Conservation (phyloP, 257 asterid genomes). For the Solanum pimpinellifolium region DNA sequence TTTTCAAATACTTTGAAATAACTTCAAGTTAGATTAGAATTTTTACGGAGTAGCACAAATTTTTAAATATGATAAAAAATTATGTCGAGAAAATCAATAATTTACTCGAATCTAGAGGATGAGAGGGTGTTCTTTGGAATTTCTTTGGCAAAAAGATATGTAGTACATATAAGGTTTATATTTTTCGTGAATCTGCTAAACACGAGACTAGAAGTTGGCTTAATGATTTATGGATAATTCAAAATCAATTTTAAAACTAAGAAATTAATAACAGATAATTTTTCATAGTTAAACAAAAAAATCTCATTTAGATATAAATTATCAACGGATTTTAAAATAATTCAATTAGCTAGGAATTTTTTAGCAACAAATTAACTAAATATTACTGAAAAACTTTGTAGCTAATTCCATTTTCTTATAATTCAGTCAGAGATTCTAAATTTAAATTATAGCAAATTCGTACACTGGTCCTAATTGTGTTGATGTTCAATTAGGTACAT, state of each 20-base stretch:
- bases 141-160: no score
- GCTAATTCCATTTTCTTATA: neutral
- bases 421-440: neutral
- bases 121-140: neutral
- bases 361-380: no score
- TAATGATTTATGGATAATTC: no score
- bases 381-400: neutral
- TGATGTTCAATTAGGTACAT: neutral
- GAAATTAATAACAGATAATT: no score
- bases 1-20: no score
- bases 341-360: no score
- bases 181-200: neutral
- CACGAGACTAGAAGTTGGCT: neutral
- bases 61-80: no score
- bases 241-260: no score
- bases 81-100: neutral
- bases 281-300: neutral
- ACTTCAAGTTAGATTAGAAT: neutral
- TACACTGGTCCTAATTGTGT: neutral
- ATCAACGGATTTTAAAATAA: neutral
- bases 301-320: neutral
- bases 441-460: no score
- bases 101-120: neutral
- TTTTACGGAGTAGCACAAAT: no score
- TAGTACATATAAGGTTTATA: no score